These are phyloP conservation scores for Ogataea ramenticola DNA, from an alignment of 805 yeast genomes.

Conservation along the genomic window DNA sequence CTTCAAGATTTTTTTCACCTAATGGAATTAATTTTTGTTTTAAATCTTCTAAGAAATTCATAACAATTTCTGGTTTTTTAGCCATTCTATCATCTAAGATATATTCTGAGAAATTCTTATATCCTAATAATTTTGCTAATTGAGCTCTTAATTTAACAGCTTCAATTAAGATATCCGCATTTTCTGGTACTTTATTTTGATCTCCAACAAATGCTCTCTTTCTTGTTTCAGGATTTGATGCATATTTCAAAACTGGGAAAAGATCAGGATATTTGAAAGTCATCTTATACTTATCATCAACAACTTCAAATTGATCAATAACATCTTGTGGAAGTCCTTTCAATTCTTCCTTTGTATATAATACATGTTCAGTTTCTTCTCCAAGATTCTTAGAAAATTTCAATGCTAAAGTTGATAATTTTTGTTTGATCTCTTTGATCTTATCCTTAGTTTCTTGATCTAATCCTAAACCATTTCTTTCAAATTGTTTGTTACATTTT, in stretches of 20 bases:
- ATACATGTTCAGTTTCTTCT: constrained; percentile 56
- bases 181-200: constrained; percentile 60
- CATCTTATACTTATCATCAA: constrained; percentile 47
- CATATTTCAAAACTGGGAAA: constrained; percentile 70
- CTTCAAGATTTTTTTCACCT: constrained; percentile 47
- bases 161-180: constrained; percentile 51
- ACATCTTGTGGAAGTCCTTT: constrained; percentile 68
- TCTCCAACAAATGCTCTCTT: constrained; percentile 57
- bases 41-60: constrained; percentile 56
- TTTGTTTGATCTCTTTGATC: constrained; percentile 51
- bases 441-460: constrained; percentile 46
- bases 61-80: constrained; percentile 53
- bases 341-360: constrained; percentile 58
- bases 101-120: constrained; percentile 60
- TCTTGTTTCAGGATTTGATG: constrained; percentile 57
- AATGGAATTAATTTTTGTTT: constrained; percentile 49
- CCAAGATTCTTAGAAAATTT: constrained; percentile 60
- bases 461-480: constrained; percentile 64
- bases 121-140: constrained; percentile 59
- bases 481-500: constrained; percentile 48
- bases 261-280: constrained; percentile 79
- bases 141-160: constrained; percentile 57
- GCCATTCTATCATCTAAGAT: constrained; percentile 79
- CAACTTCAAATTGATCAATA: constrained; percentile 47
- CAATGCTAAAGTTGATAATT: constrained; percentile 48